Evolutionary conservation across 2,329 filamentous ascomycete species (phyloP).

Genomic region (Gnomoniopsis smithogilvyi): DNA sequence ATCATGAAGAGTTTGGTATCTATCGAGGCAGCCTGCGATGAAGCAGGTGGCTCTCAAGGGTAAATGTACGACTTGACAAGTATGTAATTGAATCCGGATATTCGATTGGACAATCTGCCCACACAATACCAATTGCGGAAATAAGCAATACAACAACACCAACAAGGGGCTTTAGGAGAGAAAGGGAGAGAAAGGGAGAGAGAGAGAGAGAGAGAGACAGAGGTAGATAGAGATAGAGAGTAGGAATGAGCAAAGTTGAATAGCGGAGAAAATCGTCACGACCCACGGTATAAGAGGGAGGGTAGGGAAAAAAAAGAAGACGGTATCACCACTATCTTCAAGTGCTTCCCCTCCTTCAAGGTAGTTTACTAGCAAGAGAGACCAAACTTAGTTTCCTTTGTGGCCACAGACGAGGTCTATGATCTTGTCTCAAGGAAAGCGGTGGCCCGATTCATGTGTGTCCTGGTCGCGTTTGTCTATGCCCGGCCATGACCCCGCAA

Average conservation of each 20-base stretch:
- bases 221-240: neutral
- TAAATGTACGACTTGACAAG: no score
- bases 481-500: neutral
- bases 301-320: no score
- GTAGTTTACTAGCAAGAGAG: neutral
- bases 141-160: neutral
- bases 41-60: neutral
- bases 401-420: neutral
- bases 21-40: neutral
- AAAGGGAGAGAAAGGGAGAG: neutral
- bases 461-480: neutral
- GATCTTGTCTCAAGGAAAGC: neutral
- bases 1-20: slow-evolving; percentile 40
- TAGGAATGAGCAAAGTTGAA: neutral
- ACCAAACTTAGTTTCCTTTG: neutral
- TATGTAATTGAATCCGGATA: no score
- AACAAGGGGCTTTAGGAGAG: neutral
- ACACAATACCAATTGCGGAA: no score
- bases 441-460: neutral
- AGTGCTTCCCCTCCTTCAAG: neutral
- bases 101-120: no score
- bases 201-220: neutral
- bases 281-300: neutral
- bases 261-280: neutral
- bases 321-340: neutral